These are phyloP conservation scores for Grosmannia clavigera DNA, from an alignment of 2,329 filamentous ascomycete species.

Conservation along the genomic window DNA sequence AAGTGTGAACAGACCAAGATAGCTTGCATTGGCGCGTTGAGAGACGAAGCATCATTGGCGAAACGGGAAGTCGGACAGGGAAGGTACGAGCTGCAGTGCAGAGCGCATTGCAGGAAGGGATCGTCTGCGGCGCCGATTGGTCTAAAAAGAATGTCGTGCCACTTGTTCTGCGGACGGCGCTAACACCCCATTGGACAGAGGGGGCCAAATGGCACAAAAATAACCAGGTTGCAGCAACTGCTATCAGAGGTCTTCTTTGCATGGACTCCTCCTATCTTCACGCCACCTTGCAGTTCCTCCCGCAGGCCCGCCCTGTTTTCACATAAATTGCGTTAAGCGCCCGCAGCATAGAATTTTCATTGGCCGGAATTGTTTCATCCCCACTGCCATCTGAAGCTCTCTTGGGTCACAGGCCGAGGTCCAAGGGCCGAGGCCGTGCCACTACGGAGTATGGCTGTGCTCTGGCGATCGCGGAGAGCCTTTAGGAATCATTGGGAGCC, in stretches of 20 bases:
- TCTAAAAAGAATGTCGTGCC: slow-evolving; percentile 16
- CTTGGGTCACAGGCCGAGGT: not conserved
- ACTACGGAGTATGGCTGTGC: not conserved
- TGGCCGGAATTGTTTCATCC: not conserved
- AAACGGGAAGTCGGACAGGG: not conserved
- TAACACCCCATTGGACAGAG: slow-evolving; percentile 16
- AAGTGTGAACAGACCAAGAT: not conserved
- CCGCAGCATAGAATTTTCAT: not conserved
- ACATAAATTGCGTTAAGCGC: not conserved
- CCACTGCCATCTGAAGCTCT: not conserved
- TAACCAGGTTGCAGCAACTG: not conserved
- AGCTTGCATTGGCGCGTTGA: not conserved
- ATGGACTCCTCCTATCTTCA: not conserved
- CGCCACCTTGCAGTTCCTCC: not conserved
- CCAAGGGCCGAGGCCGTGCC: not conserved
- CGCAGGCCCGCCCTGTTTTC: not conserved
- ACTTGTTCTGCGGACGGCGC: slow-evolving; percentile 12
- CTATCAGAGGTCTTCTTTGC: not conserved
- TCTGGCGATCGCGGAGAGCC: not conserved
- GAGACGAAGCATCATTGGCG: not conserved
- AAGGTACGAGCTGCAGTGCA: not conserved
- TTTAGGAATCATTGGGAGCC: not conserved
- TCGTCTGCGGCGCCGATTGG: slow-evolving; percentile 15
- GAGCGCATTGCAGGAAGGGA: not conserved
- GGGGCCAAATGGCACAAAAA: not conserved